Conservation (phyloP, 306 rosid species). For the Hippophae gyantsensis region DNA sequence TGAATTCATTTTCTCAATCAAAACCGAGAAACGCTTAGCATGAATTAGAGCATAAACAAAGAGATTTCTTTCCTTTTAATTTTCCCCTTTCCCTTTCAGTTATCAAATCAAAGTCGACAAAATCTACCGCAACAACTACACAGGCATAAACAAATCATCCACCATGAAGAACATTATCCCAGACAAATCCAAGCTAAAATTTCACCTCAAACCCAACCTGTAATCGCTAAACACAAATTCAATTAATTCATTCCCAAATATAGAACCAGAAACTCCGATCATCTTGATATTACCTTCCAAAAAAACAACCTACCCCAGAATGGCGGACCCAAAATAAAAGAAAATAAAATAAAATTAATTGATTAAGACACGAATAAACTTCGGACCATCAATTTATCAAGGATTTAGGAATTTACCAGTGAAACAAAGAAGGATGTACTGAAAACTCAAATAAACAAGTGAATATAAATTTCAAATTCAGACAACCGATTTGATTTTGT, state of each 20-base stretch:
- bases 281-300: not conserved
- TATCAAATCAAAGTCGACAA: not conserved
- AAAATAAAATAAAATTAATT: not conserved
- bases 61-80: not conserved
- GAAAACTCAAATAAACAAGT: not conserved
- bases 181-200: not conserved
- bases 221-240: not conserved
- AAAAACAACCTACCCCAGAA: not conserved
- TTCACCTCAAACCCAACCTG: conserved; percentile 11
- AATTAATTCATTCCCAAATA: not conserved
- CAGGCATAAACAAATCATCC: not conserved
- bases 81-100: not conserved
- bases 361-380: not conserved
- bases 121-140: not conserved
- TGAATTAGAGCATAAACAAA: not conserved
- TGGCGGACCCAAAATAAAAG: not conserved
- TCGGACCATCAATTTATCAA: not conserved
- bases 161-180: conserved; percentile 2
- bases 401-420: conserved; percentile 4
- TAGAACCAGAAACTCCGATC: not conserved
- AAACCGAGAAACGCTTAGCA: not conserved
- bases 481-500: not conserved
- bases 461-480: not conserved
- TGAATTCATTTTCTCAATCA: not conserved
- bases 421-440: not conserved